Evolutionary conservation across 2,329 filamentous ascomycete genomes (phyloP).

Genomic region (Fragosphaeria purpurea): DNA sequence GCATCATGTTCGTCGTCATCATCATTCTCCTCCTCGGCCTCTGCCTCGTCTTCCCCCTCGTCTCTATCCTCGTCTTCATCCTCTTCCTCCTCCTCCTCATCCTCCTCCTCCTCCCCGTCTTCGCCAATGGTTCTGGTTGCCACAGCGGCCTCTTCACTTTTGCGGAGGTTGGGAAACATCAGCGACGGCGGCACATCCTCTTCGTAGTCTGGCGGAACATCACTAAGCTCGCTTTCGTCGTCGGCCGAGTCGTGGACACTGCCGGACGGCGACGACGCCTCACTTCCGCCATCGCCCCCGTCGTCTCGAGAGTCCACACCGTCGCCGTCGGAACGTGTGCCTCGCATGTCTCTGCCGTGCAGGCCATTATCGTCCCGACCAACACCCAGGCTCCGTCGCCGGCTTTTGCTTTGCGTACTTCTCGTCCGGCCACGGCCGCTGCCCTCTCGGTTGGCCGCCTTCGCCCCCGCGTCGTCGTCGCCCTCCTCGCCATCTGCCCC

Average conservation of each 20-base stretch:
- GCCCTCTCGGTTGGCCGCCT: slow-evolving; percentile 22
- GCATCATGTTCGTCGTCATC: slow-evolving; percentile 15
- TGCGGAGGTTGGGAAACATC: slow-evolving; percentile 41
- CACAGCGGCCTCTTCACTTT: slow-evolving; percentile 22
- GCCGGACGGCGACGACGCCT: slow-evolving; percentile 42
- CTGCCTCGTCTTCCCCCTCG: not conserved
- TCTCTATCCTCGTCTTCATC: not conserved
- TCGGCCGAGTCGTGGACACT: slow-evolving; percentile 57
- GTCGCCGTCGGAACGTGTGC: not conserved
- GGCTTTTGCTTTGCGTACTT: slow-evolving; percentile 14
- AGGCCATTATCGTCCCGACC: slow-evolving; percentile 5
- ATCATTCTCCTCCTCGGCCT: slow-evolving; percentile 7
- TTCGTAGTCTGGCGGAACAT: slow-evolving; percentile 49
- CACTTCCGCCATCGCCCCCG: slow-evolving; percentile 18
- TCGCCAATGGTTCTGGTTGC: slow-evolving; percentile 8
- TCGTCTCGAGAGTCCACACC: slow-evolving; percentile 17
- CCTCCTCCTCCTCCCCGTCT: slow-evolving; percentile 12
- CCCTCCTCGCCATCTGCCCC: slow-evolving; percentile 22
- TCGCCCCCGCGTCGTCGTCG: slow-evolving; percentile 25
- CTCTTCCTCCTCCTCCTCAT: slow-evolving; percentile 15
- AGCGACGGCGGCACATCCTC: slow-evolving; percentile 44
- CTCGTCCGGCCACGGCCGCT: slow-evolving; percentile 24
- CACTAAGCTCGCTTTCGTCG: slow-evolving; percentile 60
- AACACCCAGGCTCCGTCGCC: slow-evolving; percentile 11
- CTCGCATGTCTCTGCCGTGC: slow-evolving; percentile 9